A percentile compares a stretch with the other conserved stretches of the same genome.
Conservation (phyloP, 495 filamentous ascomycete genomes). For the Neurospora terricola region DNA sequence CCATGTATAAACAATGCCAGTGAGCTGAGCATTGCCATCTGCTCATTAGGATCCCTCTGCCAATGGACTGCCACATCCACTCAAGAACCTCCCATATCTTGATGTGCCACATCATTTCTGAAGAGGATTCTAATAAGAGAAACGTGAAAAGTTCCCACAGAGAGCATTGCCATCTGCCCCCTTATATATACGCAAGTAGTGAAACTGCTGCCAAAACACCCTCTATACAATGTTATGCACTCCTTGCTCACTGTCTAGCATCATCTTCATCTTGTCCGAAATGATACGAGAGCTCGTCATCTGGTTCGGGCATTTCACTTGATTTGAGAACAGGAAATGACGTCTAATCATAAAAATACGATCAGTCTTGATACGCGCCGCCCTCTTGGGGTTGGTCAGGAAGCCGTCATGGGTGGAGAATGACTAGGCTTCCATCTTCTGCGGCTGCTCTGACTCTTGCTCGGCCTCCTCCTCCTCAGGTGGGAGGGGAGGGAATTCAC, state of each 20-base stretch:
- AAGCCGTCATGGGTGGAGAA: not conserved
- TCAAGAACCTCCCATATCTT: not conserved
- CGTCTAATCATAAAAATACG: not conserved
- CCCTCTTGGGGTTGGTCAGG: not conserved
- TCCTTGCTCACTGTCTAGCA: not conserved
- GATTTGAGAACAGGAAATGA: not conserved
- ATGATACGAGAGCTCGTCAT: not conserved
- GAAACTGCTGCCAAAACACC: not conserved
- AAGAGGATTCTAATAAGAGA: not conserved
- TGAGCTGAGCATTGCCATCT: not conserved
- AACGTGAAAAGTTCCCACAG: not conserved
- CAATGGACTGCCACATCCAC: not conserved
- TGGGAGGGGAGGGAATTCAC: slow-evolving; percentile 18
- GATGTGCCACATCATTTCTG: not conserved
- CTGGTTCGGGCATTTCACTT: not conserved
- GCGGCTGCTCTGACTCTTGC: not conserved
- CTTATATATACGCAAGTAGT: not conserved
- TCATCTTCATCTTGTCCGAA: not conserved
- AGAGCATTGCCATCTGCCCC: not conserved
- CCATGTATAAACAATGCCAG: not conserved
- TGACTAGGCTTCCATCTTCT: not conserved
- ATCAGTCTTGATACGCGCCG: not conserved
- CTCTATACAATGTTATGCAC: not conserved
- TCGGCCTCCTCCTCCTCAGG: not conserved
- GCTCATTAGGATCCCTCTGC: not conserved